Conservation (phyloP, 2,329 filamentous ascomycete genomes). For the Trichoderma sp. region DNA sequence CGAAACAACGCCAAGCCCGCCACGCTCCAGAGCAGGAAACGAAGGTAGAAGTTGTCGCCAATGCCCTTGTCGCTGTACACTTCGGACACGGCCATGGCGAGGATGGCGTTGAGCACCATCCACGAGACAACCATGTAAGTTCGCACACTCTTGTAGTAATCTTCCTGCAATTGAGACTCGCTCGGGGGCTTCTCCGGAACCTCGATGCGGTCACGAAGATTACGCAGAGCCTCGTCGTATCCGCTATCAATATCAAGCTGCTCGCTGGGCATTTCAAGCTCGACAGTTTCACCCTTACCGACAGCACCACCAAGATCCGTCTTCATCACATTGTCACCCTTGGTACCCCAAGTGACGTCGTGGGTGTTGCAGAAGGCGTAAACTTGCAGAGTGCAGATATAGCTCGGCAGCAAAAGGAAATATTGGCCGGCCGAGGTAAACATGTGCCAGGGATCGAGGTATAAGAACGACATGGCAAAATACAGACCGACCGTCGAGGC, state of each 20-base stretch:
- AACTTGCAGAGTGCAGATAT: conserved; percentile 96
- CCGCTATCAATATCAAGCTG: conserved; percentile 97
- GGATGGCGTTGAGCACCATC: conserved; percentile 87
- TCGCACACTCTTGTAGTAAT: conserved; percentile 95
- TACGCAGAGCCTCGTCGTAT: conserved; percentile 94
- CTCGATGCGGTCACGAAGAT: conserved; percentile 88
- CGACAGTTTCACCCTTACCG: conserved; percentile 75
- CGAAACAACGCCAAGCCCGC: conserved; percentile 84
- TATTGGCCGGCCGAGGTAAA: conserved; percentile 89
- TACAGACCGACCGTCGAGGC: conserved; percentile 88
- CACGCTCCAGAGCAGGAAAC: conserved; percentile 90
- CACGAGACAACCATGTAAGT: conserved; percentile 97
- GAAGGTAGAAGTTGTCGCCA: conserved; percentile 82
- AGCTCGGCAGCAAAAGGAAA: conserved; percentile 85
- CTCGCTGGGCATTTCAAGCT: conserved; percentile 95
- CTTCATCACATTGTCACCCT: conserved; percentile 92
- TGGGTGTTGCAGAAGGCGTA: conserved; percentile 99
- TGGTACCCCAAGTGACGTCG: conserved; percentile 98
- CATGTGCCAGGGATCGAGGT: conserved; percentile 99
- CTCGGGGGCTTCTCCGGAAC: conserved; percentile 61
- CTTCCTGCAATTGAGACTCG: conserved; percentile 87
- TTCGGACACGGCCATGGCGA: conserved; percentile 91
- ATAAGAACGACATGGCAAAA: conserved; percentile 93
- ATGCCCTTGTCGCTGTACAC: conserved; percentile 71
- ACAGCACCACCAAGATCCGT: conserved; percentile 88